These are phyloP conservation scores for Lactarius pseudohatsudake DNA, from an alignment of 768 basidiomycete genomes.

Conservation along the genomic window DNA sequence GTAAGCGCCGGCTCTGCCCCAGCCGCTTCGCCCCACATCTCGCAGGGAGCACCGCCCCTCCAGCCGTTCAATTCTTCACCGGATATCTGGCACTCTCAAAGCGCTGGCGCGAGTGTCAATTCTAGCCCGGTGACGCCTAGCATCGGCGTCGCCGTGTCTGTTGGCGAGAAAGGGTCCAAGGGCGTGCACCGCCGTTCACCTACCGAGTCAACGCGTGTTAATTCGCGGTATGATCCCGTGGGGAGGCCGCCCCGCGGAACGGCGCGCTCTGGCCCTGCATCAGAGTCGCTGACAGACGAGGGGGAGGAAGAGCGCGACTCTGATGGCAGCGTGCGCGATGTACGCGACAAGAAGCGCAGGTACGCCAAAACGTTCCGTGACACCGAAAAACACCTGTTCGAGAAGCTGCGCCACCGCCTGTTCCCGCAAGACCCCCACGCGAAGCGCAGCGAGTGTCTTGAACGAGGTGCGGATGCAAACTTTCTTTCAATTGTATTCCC, in stretches of 20 bases:
- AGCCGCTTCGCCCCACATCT: conserved; percentile 6
- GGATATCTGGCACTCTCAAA: conserved; percentile 19
- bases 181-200: conserved; percentile 19
- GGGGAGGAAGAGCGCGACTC: conserved; percentile 29
- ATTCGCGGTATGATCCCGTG: conserved; percentile 20
- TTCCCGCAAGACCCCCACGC: conserved; percentile 27
- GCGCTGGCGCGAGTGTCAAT: conserved; percentile 6
- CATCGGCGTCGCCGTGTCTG: neutral
- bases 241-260: conserved; percentile 9
- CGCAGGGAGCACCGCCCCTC: neutral
- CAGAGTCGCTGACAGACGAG: conserved; percentile 21
- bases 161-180: conserved; percentile 11
- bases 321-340: conserved; percentile 23
- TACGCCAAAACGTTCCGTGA: conserved; percentile 28
- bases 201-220: conserved; percentile 16
- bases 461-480: conserved; percentile 18
- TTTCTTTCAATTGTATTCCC: neutral
- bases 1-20: conserved; percentile 8
- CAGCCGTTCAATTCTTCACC: conserved; percentile 10
- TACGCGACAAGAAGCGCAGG: conserved; percentile 25
- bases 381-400: conserved; percentile 26
- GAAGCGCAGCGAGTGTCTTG: conserved; percentile 27
- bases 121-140: conserved; percentile 9
- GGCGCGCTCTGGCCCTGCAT: conserved; percentile 2
- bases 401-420: conserved; percentile 24